Evolutionary conservation across 140 eudicot species (phyloP).

Genomic region (Stevia rebaudiana): DNA sequence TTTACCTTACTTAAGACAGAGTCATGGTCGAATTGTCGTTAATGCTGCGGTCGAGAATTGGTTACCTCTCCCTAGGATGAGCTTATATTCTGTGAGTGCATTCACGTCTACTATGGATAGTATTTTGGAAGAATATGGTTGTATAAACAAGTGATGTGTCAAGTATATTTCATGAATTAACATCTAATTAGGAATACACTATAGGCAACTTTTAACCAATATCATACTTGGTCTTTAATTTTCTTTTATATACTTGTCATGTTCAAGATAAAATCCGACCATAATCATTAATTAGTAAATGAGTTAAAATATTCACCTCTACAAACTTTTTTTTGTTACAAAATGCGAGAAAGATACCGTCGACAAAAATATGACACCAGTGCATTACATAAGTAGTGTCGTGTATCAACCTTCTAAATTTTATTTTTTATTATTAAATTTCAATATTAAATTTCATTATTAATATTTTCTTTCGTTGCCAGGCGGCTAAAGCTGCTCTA

Average conservation of each 20-base stretch:
- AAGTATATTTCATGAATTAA: neutral
- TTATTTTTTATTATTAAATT: neutral
- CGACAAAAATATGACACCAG: neutral
- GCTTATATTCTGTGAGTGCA: slow-evolving; percentile 78
- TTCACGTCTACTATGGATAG: neutral
- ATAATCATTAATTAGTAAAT: neutral
- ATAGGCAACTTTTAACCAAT: neutral
- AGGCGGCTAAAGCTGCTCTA: slow-evolving; percentile 97
- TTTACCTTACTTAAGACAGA: slow-evolving; percentile 64
- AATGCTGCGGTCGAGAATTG: slow-evolving; percentile 95
- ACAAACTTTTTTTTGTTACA: neutral
- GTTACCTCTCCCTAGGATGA: slow-evolving; percentile 95
- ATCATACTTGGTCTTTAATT: too few species aligned
- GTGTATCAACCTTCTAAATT: neutral
- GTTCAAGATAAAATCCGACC: neutral
- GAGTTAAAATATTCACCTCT: neutral
- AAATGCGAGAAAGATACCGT: neutral
- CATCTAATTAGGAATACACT: neutral
- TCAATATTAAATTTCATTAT: neutral
- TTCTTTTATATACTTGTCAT: too few species aligned
- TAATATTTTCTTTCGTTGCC: neutral
- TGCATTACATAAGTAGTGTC: too few species aligned
- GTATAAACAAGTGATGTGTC: neutral
- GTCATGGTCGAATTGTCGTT: slow-evolving; percentile 61
- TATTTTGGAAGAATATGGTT: neutral